Evolutionary conservation across 1,284 basidiomycete species (phyloP), one percentile per base, ranked within the genome.

Genomic region (Melampsora larici-populina): DNA sequence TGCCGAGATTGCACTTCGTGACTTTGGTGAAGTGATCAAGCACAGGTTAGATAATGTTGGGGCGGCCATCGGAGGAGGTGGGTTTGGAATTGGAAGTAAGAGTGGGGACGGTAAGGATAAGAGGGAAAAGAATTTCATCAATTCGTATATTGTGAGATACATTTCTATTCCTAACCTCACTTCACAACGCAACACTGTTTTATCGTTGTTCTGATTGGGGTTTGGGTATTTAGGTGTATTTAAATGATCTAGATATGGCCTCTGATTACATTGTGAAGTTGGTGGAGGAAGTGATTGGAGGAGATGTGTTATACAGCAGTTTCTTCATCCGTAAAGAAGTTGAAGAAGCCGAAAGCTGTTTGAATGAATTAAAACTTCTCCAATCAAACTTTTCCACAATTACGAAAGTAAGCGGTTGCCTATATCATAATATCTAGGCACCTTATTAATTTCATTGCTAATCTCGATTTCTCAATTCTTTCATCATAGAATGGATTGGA

Each of bases 211-310:
- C 80, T 18, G 33, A 18, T 46, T 46, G 29, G 33, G 46, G 72
- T 48, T 48, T 62, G 31, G 15, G 15, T 51, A 29, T 33, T 13
- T 80, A 96, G 93, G 90, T 90, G 46, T 87, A 92, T 68, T 85
- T 97, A 65, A 97, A 97, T 82, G 92, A 97, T 82, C 86, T 97
- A 18, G 93, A 96, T 83, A 84, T 94, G 21, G 94, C 93, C 13
- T 89, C 89, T 1, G 90, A 89, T 7, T 94, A 98, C 84, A 88
- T 93, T 83, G 92, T 94, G 74, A 88, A 91, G 58, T 86, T 97
- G 21, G 85, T 90, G 6, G 88, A 88, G 74, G 93, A 96, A 81
- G 82, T 92, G 2, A 82, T 86, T n/a, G 85, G 85, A 8, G 88
- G 88, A 21, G 84, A 88, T 17, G 82, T 86, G 1, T 87, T 94